Evolutionary conservation across 345 rosid genomes (phyloP).

Genomic region (Acer saccharum): DNA sequence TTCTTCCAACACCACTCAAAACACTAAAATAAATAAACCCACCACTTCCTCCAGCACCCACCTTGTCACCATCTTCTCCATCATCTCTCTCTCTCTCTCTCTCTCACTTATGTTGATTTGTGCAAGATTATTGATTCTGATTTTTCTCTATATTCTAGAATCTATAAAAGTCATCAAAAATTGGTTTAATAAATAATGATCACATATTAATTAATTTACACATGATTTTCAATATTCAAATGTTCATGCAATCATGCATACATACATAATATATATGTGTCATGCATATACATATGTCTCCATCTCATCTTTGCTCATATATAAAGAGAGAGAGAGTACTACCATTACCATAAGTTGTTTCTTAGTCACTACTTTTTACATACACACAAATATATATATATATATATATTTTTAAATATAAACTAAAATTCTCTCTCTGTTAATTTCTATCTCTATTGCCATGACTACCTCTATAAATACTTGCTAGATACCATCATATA

Average conservation of each 20-base stretch:
- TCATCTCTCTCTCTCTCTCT: conserved; percentile 4
- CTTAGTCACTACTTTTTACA: background rate
- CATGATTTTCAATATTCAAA: background rate
- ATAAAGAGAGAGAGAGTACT: background rate
- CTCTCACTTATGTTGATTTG: background rate
- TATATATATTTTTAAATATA: background rate
- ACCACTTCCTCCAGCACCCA: conserved; percentile 17
- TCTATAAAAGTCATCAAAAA: background rate
- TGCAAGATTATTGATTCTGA: background rate
- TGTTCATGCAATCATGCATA: background rate
- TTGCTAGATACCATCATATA: background rate
- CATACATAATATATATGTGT: background rate
- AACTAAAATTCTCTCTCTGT: background rate
- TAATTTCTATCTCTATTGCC: background rate
- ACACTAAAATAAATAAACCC: conserved; percentile 13
- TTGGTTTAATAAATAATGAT: background rate
- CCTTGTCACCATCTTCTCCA: conserved; percentile 26
- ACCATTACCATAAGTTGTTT: background rate
- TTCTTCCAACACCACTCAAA: conserved; percentile 33
- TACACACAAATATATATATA: no score
- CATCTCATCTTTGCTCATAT: no score
- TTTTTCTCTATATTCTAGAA: background rate
- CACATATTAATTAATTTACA: background rate
- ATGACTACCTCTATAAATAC: conserved; percentile 14
- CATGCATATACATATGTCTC: no score